These are phyloP conservation scores for Aspergillus candidus DNA, from an alignment of 2,329 filamentous ascomycete species.

Conservation along the genomic window DNA sequence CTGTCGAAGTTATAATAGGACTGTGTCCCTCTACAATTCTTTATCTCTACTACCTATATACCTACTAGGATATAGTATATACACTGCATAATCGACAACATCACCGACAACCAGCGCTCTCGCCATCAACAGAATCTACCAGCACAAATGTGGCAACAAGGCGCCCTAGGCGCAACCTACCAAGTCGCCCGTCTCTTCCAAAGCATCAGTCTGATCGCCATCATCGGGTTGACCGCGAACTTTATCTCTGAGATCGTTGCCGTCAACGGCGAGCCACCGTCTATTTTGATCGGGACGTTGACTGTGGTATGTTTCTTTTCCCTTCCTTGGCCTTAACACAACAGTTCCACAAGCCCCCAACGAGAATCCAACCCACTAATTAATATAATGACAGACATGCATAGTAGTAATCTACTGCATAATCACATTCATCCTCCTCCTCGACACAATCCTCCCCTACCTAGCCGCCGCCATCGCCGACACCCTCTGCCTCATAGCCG, in stretches of 20 bases:
- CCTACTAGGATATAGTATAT: no score
- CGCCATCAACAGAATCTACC: not conserved
- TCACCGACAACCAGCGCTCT: not conserved
- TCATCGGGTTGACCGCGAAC: conserved; percentile 75
- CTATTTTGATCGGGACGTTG: conserved; percentile 70
- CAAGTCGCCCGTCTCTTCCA: conserved; percentile 66
- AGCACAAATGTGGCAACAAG: conserved; percentile 42
- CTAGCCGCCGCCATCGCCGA: conserved; percentile 64
- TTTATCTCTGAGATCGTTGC: conserved; percentile 73
- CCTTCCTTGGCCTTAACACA: not conserved
- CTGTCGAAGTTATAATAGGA: no score
- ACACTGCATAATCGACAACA: not conserved
- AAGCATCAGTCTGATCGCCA: conserved; percentile 62
- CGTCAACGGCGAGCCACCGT: conserved; percentile 59
- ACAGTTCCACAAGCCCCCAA: no score
- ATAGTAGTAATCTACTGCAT: conserved; percentile 72
- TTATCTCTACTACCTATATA: no score
- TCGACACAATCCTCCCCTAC: conserved; percentile 68
- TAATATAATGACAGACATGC: conserved; percentile 53
- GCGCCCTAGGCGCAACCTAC: conserved; percentile 73
- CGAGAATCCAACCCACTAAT: not conserved
- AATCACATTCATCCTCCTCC: conserved; percentile 75
- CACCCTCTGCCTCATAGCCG: conserved; percentile 63
- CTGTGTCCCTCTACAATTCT: no score
- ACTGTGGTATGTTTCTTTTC: conserved; percentile 61